Evolutionary conservation across 352 stramenopile species (phyloP), one percentile per base, ranked within the genome.

Genomic region (Globisporangium nagaii): DNA sequence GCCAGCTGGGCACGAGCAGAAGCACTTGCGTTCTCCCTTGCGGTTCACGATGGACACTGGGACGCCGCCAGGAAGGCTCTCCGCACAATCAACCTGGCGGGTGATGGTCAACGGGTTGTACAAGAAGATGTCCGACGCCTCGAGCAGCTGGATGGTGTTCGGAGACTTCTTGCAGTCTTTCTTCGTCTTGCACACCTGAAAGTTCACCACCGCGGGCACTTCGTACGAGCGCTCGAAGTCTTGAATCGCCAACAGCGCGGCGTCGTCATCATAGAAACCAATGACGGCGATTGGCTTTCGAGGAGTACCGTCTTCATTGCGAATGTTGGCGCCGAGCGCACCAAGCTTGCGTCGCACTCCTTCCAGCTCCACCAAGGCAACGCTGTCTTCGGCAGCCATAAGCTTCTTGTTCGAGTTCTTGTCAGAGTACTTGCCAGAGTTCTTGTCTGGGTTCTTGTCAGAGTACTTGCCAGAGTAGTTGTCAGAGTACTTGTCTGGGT

Each of bases 91-190:
- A 20, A 77, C 25, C 7, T 62, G 65, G 0, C 73, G 70, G 8
- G 58, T 60, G 31, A 82, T 57, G 9, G 60, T 69, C 59, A 84
- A 81, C 46, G 79, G 75, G 30, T 85, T 84, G 67, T 84, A 87
- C 63, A 81, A 65, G 60, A 78, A 87, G 35, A 89, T 51, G 24
- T 87, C 72, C 1, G 71, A 63, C 0, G 37, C 44, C 10, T 79
- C 53, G 6, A 45, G 11, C 8, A 87, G 45, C 22, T 68, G 22
- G 48, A 84, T 58, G 43, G 55, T 71, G 28, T 77, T 70, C 22
- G 67, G 49, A 45, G 64, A 82, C 10, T 49, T 37, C 32, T 56
- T 45, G 24, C 48, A 46, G 32, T 57, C 67, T 30, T 39, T 69
- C 20, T 53, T 36, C 19, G 47, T 51, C 17, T 59, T 32, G 46